These are phyloP conservation scores for Lasiosphaeria miniovina DNA, from an alignment of 495 filamentous ascomycete genomes.

Conservation along the genomic window DNA sequence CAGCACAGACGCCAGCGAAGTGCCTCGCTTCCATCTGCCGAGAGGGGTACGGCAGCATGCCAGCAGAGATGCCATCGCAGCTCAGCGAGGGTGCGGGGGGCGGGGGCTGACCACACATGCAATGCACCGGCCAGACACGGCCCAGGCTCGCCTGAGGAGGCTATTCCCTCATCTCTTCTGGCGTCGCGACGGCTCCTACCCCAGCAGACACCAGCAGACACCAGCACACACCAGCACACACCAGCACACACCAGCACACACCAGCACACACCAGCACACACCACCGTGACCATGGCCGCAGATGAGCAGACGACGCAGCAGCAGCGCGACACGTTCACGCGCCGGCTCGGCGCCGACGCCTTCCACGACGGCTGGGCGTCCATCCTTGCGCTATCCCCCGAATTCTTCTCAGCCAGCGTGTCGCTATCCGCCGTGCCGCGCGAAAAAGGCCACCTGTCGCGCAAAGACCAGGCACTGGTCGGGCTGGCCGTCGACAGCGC, in stretches of 20 bases:
- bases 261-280: not conserved
- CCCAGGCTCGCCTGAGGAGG: too few species aligned
- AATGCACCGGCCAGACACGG: too few species aligned
- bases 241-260: not conserved
- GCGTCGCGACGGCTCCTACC: too few species aligned
- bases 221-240: not conserved
- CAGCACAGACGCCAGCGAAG: too few species aligned
- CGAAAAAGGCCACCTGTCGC: constrained; percentile 31
- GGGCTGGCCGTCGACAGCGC: constrained; percentile 38
- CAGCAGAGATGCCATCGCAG: too few species aligned
- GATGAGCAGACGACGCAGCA: constrained; percentile 12
- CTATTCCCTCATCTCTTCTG: too few species aligned
- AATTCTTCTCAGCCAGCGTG: constrained; percentile 34
- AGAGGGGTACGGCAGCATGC: too few species aligned
- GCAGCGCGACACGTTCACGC: constrained; percentile 14
- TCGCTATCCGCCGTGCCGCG: constrained; percentile 29
- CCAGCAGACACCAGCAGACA: not conserved
- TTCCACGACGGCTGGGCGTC: constrained; percentile 31
- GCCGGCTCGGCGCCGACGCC: constrained; percentile 15
- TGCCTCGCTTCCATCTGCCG: too few species aligned
- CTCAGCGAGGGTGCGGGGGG: too few species aligned
- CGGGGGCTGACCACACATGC: too few species aligned
- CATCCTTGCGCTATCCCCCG: constrained; percentile 30
- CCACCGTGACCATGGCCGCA: constrained; percentile 9
- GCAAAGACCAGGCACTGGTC: constrained; percentile 40